These are phyloP conservation scores for Puccinia novopanici DNA, from an alignment of 1,284 basidiomycete species.

Conservation along the genomic window DNA sequence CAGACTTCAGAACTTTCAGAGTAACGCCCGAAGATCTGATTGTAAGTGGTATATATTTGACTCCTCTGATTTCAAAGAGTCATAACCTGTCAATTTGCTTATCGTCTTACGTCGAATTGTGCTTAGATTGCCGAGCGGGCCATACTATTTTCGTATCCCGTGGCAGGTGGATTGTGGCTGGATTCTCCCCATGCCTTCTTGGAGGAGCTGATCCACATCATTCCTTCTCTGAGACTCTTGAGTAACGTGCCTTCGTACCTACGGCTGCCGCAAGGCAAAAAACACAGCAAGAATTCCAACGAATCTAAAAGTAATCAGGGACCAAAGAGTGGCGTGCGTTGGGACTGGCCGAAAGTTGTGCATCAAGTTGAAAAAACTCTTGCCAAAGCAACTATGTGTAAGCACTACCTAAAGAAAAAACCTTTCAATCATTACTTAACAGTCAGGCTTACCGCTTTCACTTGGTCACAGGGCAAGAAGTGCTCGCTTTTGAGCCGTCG, in stretches of 20 bases:
- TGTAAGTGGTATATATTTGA: background rate
- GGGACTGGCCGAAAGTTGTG: conserved; percentile 47
- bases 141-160: conserved; percentile 46
- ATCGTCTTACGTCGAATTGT: background rate
- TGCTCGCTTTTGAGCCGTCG: conserved; percentile 42
- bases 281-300: conserved; percentile 14
- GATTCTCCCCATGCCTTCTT: conserved; percentile 44
- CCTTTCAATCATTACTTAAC: background rate
- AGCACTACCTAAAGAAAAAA: background rate
- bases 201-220: conserved; percentile 35
- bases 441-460: background rate
- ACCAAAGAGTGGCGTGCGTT: conserved; percentile 12
- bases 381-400: conserved; percentile 35
- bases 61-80: background rate
- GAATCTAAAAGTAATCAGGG: background rate
- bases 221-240: conserved; percentile 27
- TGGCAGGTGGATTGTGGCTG: conserved; percentile 44
- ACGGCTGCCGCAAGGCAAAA: background rate
- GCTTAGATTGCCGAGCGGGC: conserved; percentile 37
- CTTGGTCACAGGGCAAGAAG: conserved; percentile 30
- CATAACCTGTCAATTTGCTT: background rate
- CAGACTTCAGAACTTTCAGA: conserved; percentile 32
- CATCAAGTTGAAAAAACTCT: conserved; percentile 36
- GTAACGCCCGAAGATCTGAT: conserved; percentile 43
- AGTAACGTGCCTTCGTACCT: conserved; percentile 21